These are phyloP conservation scores for Amanita inopinata DNA, from an alignment of 768 basidiomycete genomes.

Conservation along the genomic window DNA sequence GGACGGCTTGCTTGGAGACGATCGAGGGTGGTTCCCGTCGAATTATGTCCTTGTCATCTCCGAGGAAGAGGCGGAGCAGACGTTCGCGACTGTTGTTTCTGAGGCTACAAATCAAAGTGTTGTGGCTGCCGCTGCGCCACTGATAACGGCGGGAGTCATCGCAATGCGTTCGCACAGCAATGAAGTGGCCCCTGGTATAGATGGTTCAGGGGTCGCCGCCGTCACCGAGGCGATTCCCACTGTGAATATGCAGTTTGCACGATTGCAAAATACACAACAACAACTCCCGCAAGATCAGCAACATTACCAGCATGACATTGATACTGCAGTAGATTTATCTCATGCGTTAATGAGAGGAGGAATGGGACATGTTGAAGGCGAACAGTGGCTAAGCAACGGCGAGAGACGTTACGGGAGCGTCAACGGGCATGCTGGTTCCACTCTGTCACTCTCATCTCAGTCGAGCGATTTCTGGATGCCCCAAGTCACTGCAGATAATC, in stretches of 20 bases:
- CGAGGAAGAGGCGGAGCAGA: slow-evolving; percentile 72
- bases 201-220: background rate
- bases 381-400: slow-evolving; percentile 22
- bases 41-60: slow-evolving; percentile 83
- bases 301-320: background rate
- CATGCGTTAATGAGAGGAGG: slow-evolving; percentile 35
- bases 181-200: background rate
- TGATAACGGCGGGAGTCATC: background rate
- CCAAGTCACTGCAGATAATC: slow-evolving; percentile 69
- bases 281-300: slow-evolving; percentile 1
- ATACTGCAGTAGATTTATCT: slow-evolving; percentile 29
- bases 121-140: background rate
- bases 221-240: background rate
- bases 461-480: slow-evolving; percentile 89
- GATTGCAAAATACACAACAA: background rate
- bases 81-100: slow-evolving; percentile 22
- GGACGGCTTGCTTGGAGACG: slow-evolving; percentile 87
- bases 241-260: slow-evolving; percentile 1
- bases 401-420: slow-evolving; percentile 18
- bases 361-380: slow-evolving; percentile 41
- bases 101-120: slow-evolving; percentile 2
- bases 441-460: slow-evolving; percentile 23
- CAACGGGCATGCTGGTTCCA: slow-evolving; percentile 3
- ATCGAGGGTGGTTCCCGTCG: slow-evolving; percentile 95
- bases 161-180: background rate